Evolutionary conservation across 495 filamentous ascomycete genomes (phyloP).

Genomic region (Xylaria acuta): DNA sequence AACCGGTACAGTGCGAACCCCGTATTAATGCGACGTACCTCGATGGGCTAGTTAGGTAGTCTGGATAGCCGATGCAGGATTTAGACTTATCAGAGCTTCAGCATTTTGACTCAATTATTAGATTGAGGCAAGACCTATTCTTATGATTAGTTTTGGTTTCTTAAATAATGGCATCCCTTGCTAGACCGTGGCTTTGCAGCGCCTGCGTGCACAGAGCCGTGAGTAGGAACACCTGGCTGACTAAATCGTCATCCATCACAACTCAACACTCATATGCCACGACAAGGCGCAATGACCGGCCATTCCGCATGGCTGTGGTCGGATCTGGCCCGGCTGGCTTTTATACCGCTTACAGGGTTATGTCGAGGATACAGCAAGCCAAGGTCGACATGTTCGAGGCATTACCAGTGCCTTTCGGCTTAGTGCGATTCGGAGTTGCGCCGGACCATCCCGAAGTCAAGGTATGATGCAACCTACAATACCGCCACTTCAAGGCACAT

Average conservation of each 20-base stretch:
- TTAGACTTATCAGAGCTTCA: background rate
- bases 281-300: constrained; percentile 51
- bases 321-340: constrained; percentile 97
- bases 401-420: constrained; percentile 87
- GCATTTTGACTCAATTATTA: background rate
- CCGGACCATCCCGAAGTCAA: constrained; percentile 98
- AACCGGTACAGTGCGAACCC: background rate
- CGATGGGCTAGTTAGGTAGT: background rate
- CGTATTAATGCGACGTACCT: background rate
- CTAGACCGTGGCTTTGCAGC: constrained; percentile 36
- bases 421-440: constrained; percentile 92
- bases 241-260: constrained; percentile 14
- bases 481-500: background rate
- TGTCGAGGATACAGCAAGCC: constrained; percentile 72
- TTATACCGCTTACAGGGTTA: constrained; percentile 85
- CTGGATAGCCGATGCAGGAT: background rate
- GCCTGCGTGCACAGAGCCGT: constrained; percentile 33
- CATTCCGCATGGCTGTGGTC: constrained; percentile 82
- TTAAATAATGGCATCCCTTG: constrained; percentile 30
- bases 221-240: constrained; percentile 16
- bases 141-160: background rate
- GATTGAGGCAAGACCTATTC: background rate
- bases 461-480: constrained; percentile 54
- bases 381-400: constrained; percentile 96
- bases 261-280: constrained; percentile 35